Evolutionary conservation across 1,284 basidiomycete species (phyloP).

Genomic region (Microbotryum saponariae): DNA sequence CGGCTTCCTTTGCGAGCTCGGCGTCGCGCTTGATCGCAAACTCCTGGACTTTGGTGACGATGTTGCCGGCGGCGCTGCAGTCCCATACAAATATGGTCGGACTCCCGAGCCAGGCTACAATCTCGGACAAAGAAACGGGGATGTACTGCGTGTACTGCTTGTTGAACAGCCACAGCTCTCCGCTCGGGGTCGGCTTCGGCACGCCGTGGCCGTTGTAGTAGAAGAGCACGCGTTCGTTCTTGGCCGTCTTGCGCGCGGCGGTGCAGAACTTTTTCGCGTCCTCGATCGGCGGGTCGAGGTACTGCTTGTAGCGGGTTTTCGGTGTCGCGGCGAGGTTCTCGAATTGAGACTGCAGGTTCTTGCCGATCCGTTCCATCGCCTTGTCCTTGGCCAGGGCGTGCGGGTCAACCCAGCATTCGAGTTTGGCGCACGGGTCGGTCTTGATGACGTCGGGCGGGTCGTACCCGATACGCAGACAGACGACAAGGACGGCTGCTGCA

Average conservation of each 20-base stretch:
- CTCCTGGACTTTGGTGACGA: conserved; percentile 81
- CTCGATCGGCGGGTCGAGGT: conserved; percentile 89
- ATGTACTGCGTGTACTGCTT: conserved; percentile 97
- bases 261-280: conserved; percentile 87
- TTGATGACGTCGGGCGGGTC: conserved; percentile 97
- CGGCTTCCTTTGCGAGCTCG: conserved; percentile 48
- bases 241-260: conserved; percentile 74
- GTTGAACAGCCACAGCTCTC: conserved; percentile 99
- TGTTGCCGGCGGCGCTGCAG: conserved; percentile 89
- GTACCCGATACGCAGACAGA: conserved; percentile 95
- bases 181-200: conserved; percentile 89
- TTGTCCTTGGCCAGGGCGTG: conserved; percentile 66
- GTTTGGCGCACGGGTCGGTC: conserved; percentile 87
- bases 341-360: conserved; percentile 90
- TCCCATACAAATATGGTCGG: conserved; percentile 99
- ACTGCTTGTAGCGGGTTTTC: conserved; percentile 57
- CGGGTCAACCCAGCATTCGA: conserved; percentile 98
- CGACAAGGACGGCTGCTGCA: conserved; percentile 81
- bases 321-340: conserved; percentile 83
- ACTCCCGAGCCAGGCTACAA: conserved; percentile 47
- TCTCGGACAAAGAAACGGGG: conserved; percentile 53
- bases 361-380: conserved; percentile 56
- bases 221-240: conserved; percentile 89
- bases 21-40: conserved; percentile 79
- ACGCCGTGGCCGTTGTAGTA: conserved; percentile 99